Evolutionary conservation across 1,139 yeast species (phyloP).

Genomic region (Saccharomyces hybrid): DNA sequence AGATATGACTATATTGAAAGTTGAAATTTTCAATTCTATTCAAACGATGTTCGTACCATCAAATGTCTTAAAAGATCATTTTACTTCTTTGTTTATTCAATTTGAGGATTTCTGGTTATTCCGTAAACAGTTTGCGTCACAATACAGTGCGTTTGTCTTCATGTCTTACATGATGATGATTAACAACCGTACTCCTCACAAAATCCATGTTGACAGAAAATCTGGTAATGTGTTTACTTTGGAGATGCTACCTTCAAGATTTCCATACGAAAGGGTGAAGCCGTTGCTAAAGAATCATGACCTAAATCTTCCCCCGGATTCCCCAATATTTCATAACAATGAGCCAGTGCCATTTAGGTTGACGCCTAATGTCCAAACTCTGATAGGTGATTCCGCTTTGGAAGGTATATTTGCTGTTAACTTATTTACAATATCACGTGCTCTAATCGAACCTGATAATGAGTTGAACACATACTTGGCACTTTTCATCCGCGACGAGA

Average conservation of each 20-base stretch:
- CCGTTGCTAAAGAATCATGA: constrained; percentile 44
- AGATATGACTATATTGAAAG: constrained; percentile 78
- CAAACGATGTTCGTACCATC: constrained; percentile 84
- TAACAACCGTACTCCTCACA: constrained; percentile 88
- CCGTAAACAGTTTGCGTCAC: constrained; percentile 90
- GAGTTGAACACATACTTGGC: constrained; percentile 84
- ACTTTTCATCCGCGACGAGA: constrained; percentile 90
- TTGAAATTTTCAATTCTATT: constrained; percentile 83
- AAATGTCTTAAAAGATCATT: constrained; percentile 67
- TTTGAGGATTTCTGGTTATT: constrained; percentile 97
- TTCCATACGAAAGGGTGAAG: constrained; percentile 30
- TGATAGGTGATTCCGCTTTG: constrained; percentile 86
- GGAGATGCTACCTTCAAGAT: constrained; percentile 87
- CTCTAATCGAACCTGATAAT: constrained; percentile 83
- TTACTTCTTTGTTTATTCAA: constrained; percentile 55
- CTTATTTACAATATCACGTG: constrained; percentile 77
- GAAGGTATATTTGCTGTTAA: constrained; percentile 90
- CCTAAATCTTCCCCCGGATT: constrained; percentile 54
- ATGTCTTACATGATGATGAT: constrained; percentile 94
- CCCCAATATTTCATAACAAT: constrained; percentile 88
- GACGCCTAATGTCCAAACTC: constrained; percentile 89
- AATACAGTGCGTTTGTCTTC: constrained; percentile 91
- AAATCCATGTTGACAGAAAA: constrained; percentile 71
- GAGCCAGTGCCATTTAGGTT: constrained; percentile 95
- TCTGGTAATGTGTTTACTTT: constrained; percentile 92